phyloP scores from a whole-genome alignment of 2,329 filamentous ascomycete species.

The Diaporthe eres region DNA sequence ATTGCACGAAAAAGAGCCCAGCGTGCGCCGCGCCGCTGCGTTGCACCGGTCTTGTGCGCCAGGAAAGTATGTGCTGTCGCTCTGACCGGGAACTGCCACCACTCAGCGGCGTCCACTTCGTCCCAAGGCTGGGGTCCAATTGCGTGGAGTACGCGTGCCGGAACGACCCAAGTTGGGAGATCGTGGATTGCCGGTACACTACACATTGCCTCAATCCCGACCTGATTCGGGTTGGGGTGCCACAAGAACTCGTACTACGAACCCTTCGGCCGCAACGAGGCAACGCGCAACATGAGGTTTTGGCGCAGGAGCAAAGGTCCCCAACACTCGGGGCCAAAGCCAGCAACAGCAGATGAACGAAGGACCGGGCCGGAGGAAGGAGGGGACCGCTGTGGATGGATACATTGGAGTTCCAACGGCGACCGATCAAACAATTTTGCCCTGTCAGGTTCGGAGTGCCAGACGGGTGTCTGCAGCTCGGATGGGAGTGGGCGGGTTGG shows the following conservation, averaged over 20 bases:
- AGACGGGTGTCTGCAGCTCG: background rate
- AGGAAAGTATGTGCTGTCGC: conserved; percentile 5
- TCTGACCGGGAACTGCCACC: background rate
- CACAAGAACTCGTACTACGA: conserved; percentile 4
- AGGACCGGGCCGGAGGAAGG: background rate
- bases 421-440: background rate
- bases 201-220: background rate
- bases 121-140: background rate
- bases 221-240: background rate
- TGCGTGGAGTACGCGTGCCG: background rate
- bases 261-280: background rate
- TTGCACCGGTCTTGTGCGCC: conserved; percentile 4
- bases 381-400: background rate
- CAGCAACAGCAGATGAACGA: background rate
- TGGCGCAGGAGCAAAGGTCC: background rate
- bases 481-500: background rate
- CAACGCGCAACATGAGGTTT: background rate
- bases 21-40: conserved; percentile 10
- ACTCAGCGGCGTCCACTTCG: background rate
- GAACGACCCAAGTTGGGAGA: background rate
- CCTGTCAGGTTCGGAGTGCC: background rate
- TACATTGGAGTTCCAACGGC: background rate
- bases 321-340: background rate
- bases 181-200: background rate
- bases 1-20: conserved; percentile 5